Percentiles rank a stretch among this genome's conserved stretches.
Evolutionary conservation across 805 yeast genomes (phyloP).

Genomic region (Yarrowia sp.): DNA sequence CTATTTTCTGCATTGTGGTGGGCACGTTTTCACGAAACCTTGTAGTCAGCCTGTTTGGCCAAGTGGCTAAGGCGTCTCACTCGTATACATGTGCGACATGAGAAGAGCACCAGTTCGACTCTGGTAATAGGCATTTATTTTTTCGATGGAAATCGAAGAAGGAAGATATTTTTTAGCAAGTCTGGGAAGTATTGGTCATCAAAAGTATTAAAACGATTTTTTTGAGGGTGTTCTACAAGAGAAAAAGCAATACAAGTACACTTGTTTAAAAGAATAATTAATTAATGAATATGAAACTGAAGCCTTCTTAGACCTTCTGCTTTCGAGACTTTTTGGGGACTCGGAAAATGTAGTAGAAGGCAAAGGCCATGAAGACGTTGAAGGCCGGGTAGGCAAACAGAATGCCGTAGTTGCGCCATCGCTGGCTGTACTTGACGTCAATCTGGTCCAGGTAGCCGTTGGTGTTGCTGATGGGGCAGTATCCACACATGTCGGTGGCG

Average conservation of each 20-base stretch:
- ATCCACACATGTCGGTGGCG: constrained; percentile 62
- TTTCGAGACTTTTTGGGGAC: constrained; percentile 57
- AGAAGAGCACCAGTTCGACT: constrained; percentile 39
- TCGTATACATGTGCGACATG: constrained; percentile 50
- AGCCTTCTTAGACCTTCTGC: constrained; percentile 22
- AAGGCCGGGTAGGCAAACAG: constrained; percentile 58
- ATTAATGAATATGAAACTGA: neutral
- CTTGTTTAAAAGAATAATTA: neutral
- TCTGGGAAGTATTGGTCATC: no score
- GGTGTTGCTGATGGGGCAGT: constrained; percentile 65
- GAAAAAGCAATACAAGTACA: neutral
- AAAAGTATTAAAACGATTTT: no score
- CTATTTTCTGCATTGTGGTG: neutral
- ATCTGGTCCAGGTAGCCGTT: constrained; percentile 61
- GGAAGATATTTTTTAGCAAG: neutral
- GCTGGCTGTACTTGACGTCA: constrained; percentile 48
- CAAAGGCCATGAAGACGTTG: constrained; percentile 56
- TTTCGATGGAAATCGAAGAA: neutral
- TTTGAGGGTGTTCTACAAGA: neutral
- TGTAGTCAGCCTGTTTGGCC: constrained; percentile 32
- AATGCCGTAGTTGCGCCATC: constrained; percentile 68
- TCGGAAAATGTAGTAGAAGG: constrained; percentile 70
- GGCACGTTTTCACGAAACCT: neutral
- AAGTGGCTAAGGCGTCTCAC: constrained; percentile 54
- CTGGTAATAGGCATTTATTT: constrained; percentile 36